These are phyloP conservation scores for Smittium mucronatum DNA, from an alignment of 371 early-diverging fungal species.

Conservation along the genomic window DNA sequence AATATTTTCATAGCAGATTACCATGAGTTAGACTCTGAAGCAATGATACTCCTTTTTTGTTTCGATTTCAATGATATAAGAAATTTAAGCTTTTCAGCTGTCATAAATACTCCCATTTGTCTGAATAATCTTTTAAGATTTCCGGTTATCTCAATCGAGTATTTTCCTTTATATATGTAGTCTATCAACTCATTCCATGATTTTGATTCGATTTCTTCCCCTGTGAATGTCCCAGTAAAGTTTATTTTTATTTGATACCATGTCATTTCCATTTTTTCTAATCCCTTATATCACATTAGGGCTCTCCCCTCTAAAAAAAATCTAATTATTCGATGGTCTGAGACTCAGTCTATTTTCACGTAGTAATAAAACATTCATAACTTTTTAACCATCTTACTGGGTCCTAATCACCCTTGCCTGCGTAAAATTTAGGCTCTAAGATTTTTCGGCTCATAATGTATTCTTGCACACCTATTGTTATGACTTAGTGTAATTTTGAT, in stretches of 20 bases:
- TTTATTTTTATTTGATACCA: neutral
- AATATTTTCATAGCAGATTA: neutral
- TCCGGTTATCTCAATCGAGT: neutral
- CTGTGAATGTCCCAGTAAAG: neutral
- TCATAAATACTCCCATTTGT: neutral
- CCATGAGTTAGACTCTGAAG: neutral
- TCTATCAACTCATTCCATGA: neutral
- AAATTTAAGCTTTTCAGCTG: neutral
- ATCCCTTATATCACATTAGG: slow-evolving; percentile 6
- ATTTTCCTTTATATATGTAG: neutral
- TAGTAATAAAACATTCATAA: too few species aligned
- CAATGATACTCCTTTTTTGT: neutral
- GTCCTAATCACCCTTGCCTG: too few species aligned
- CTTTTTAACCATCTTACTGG: too few species aligned
- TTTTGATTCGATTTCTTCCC: neutral
- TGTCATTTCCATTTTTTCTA: neutral
- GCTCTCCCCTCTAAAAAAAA: slow-evolving; percentile 3
- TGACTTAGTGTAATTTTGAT: too few species aligned
- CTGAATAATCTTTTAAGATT: neutral
- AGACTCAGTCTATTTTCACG: too few species aligned
- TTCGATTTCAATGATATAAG: neutral
- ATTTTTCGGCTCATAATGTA: too few species aligned
- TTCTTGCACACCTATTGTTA: too few species aligned
- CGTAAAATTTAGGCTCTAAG: too few species aligned
- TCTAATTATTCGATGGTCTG: too few species aligned